These are phyloP conservation scores for Tolypocladium guangdongense DNA, from an alignment of 2,329 filamentous ascomycete species.

Conservation along the genomic window DNA sequence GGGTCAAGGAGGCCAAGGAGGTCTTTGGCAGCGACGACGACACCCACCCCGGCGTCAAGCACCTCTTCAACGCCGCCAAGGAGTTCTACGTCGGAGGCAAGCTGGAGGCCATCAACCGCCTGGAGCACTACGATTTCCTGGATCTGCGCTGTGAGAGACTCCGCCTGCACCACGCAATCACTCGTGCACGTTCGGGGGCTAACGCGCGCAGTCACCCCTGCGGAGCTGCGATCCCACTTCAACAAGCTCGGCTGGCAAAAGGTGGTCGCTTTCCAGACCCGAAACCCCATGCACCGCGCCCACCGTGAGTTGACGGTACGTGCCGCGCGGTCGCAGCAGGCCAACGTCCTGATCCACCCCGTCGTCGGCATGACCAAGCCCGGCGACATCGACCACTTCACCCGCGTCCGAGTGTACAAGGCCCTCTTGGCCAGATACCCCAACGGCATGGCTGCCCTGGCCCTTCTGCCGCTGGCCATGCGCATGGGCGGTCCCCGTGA, in stretches of 20 bases:
- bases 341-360: conserved; percentile 97
- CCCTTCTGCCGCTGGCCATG: conserved; percentile 93
- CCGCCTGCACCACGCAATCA: not conserved
- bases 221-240: conserved; percentile 91
- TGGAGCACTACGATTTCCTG: conserved; percentile 98
- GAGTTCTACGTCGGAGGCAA: conserved; percentile 95
- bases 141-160: conserved; percentile 69
- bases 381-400: conserved; percentile 99
- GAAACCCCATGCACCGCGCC: conserved; percentile 98
- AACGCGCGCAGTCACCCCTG: conserved; percentile 60
- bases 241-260: conserved; percentile 98
- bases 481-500: conserved; percentile 97
- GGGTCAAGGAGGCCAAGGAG: conserved; percentile 78
- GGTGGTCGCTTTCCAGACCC: conserved; percentile 97
- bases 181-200: conserved; percentile 1
- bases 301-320: conserved; percentile 97
- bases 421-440: conserved; percentile 92
- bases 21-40: conserved; percentile 89
- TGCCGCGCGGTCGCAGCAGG: conserved; percentile 87
- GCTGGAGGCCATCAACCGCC: conserved; percentile 85
- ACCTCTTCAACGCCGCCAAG: conserved; percentile 68
- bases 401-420: conserved; percentile 96
- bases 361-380: conserved; percentile 98
- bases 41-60: conserved; percentile 85
- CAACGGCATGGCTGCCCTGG: conserved; percentile 96